Conservation (phyloP, 495 filamentous ascomycete species). For the Penicillium paradoxum region DNA sequence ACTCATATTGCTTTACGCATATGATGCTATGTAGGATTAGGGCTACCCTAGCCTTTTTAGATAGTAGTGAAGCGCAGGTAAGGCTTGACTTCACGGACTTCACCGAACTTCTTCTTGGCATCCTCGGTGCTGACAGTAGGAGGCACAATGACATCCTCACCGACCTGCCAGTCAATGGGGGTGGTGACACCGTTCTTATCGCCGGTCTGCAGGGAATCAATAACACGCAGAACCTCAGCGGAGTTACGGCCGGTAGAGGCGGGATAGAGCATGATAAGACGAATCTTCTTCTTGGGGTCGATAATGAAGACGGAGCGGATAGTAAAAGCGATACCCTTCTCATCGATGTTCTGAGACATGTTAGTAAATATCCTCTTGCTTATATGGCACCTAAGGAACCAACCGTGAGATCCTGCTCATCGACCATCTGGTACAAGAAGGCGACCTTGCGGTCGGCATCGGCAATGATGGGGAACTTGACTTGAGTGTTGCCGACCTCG, state of each 20-base stretch:
- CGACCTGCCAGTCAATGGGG: slow-evolving; percentile 55
- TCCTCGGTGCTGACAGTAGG: slow-evolving; percentile 57
- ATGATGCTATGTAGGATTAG: no score
- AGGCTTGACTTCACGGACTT: slow-evolving; percentile 60
- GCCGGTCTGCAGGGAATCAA: slow-evolving; percentile 60
- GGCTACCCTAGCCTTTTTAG: neutral
- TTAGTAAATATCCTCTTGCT: neutral
- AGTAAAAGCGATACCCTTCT: slow-evolving; percentile 59
- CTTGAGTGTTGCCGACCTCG: slow-evolving; percentile 49
- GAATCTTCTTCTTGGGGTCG: slow-evolving; percentile 65
- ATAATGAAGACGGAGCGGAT: slow-evolving; percentile 68
- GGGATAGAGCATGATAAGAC: slow-evolving; percentile 63
- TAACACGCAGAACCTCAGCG: slow-evolving; percentile 58
- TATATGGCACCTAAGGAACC: neutral
- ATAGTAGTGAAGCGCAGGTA: neutral
- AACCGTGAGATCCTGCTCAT: slow-evolving; percentile 46
- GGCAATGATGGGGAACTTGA: slow-evolving; percentile 66
- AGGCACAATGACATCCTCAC: slow-evolving; percentile 65
- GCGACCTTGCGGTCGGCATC: slow-evolving; percentile 62
- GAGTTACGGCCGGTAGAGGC: slow-evolving; percentile 62
- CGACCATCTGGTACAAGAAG: slow-evolving; percentile 64
- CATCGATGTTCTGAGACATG: slow-evolving; percentile 39
- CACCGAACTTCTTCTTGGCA: slow-evolving; percentile 62
- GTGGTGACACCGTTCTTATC: slow-evolving; percentile 60
- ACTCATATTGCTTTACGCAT: neutral